A percentile compares a stretch with the other conserved stretches of the same genome.
Conservation (phyloP, 2,329 filamentous ascomycete genomes). For the Claviceps spartinae region DNA sequence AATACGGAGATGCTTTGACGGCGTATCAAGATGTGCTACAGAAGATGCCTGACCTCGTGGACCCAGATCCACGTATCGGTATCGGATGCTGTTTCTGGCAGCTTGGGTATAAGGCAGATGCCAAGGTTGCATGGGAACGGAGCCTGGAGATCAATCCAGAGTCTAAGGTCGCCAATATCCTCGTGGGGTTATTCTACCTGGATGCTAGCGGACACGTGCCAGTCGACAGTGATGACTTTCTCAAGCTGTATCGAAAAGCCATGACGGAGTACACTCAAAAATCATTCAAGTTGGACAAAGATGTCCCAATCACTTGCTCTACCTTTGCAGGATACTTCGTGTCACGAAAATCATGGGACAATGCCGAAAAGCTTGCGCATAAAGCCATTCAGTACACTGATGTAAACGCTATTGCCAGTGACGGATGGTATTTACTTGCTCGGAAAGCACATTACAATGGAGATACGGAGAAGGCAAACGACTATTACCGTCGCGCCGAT, state of each 20-base stretch:
- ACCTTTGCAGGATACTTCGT: conserved; percentile 88
- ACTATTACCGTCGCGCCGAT: conserved; percentile 83
- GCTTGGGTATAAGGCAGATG: conserved; percentile 85
- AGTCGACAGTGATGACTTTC: conserved; percentile 74
- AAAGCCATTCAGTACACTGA: conserved; percentile 94
- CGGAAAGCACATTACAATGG: conserved; percentile 79
- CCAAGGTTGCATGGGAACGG: conserved; percentile 80
- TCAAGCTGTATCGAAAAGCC: conserved; percentile 74
- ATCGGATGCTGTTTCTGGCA: conserved; percentile 98
- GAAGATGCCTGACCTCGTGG: conserved; percentile 74
- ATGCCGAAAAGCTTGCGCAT: conserved; percentile 75
- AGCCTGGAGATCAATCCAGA: conserved; percentile 67
- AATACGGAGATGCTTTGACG: conserved; percentile 70
- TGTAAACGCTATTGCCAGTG: conserved; percentile 89
- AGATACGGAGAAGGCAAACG: conserved; percentile 59
- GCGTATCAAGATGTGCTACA: conserved; percentile 77
- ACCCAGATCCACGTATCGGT: conserved; percentile 90
- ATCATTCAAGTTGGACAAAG: conserved; percentile 86
- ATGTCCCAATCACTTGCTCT: conserved; percentile 76
- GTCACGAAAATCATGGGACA: conserved; percentile 63
- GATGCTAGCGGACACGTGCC: conserved; percentile 73
- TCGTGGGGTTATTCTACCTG: conserved; percentile 82
- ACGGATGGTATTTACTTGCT: conserved; percentile 92
- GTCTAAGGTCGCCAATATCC: conserved; percentile 79
- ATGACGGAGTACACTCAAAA: conserved; percentile 92